Conservation (phyloP, 2,329 filamentous ascomycete genomes). For the Sphaerulina vaccinii region DNA sequence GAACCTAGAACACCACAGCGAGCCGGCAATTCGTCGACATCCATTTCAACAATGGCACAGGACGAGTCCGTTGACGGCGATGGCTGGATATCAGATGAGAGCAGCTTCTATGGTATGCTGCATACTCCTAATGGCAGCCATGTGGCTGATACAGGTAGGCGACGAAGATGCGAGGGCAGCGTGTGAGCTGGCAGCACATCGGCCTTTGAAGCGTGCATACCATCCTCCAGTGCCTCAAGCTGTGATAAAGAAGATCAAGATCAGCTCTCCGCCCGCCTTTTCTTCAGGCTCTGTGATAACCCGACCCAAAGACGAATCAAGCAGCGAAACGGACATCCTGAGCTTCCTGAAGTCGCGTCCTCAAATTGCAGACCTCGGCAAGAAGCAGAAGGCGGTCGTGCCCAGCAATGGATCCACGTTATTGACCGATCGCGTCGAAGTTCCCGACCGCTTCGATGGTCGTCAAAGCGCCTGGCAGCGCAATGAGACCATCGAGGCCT, state of each 20-base stretch:
- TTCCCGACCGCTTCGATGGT: slow-evolving; percentile 35
- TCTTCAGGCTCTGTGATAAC: not conserved
- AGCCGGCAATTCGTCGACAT: not conserved
- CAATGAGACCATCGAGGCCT: slow-evolving; percentile 62
- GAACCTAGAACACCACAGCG: not conserved
- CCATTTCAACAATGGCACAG: slow-evolving; percentile 3
- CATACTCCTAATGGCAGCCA: not conserved
- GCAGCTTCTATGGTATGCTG: slow-evolving; percentile 45
- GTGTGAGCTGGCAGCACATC: slow-evolving; percentile 6
- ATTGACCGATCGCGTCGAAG: slow-evolving; percentile 34
- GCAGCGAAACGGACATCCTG: slow-evolving; percentile 11
- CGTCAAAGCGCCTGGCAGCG: slow-evolving; percentile 58
- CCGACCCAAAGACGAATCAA: not conserved
- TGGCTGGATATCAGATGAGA: slow-evolving; percentile 42
- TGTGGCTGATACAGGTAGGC: slow-evolving; percentile 15
- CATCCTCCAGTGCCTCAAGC: slow-evolving; percentile 1
- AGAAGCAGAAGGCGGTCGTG: not conserved
- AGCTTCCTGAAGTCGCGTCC: slow-evolving; percentile 26
- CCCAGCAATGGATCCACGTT: not conserved
- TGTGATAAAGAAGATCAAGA: slow-evolving; percentile 10
- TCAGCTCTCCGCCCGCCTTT: not conserved
- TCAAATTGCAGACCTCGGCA: slow-evolving; percentile 19
- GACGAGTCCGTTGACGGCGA: slow-evolving; percentile 12
- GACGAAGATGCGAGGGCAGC: slow-evolving; percentile 12
- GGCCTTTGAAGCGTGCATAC: slow-evolving; percentile 11